Percentiles rank a stretch among this genome's conserved stretches.
Conservation (phyloP, 805 yeast species). For the Kodamaea nitidulidarum region DNA sequence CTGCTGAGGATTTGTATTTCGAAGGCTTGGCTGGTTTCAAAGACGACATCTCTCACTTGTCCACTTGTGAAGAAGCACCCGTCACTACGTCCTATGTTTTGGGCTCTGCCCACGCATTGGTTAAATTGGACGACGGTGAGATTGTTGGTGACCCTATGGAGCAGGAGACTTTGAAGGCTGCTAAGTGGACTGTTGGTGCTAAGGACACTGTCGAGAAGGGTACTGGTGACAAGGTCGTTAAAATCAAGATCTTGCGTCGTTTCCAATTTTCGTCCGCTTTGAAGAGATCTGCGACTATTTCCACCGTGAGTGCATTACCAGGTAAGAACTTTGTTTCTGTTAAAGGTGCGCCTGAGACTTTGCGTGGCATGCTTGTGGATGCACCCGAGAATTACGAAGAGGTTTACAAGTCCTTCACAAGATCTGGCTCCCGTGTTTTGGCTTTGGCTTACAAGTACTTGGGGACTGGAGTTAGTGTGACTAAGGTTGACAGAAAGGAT, state of each 20-base stretch:
- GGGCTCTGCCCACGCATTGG: slow-evolving; percentile 96
- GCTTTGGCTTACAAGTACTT: slow-evolving; percentile 87
- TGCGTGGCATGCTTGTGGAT: slow-evolving; percentile 64
- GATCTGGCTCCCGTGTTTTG: slow-evolving; percentile 93
- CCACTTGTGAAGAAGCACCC: slow-evolving; percentile 62
- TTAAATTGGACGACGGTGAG: slow-evolving; percentile 91
- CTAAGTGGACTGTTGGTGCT: slow-evolving; percentile 77
- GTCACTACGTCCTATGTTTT: slow-evolving; percentile 63
- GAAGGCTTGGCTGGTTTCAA: slow-evolving; percentile 90
- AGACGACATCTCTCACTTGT: slow-evolving; percentile 51
- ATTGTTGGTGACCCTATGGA: slow-evolving; percentile 99
- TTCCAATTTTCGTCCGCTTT: slow-evolving; percentile 96
- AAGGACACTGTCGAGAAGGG: slow-evolving; percentile 59
- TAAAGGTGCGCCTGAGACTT: slow-evolving; percentile 98
- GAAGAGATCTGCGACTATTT: slow-evolving; percentile 89
- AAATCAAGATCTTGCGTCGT: slow-evolving; percentile 77
- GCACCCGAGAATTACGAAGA: slow-evolving; percentile 82
- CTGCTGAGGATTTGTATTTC: slow-evolving; percentile 93
- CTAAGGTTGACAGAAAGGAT: slow-evolving; percentile 64
- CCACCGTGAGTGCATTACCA: slow-evolving; percentile 46
- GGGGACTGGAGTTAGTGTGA: slow-evolving; percentile 47
- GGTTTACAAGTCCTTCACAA: slow-evolving; percentile 82
- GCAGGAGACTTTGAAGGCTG: slow-evolving; percentile 85
- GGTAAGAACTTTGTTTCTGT: slow-evolving; percentile 68
- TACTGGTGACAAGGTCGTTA: slow-evolving; percentile 31